Percentiles rank a stretch among this genome's conserved stretches.
Conservation (phyloP, 805 yeast species). For the Wickerhamomyces pijperi region DNA sequence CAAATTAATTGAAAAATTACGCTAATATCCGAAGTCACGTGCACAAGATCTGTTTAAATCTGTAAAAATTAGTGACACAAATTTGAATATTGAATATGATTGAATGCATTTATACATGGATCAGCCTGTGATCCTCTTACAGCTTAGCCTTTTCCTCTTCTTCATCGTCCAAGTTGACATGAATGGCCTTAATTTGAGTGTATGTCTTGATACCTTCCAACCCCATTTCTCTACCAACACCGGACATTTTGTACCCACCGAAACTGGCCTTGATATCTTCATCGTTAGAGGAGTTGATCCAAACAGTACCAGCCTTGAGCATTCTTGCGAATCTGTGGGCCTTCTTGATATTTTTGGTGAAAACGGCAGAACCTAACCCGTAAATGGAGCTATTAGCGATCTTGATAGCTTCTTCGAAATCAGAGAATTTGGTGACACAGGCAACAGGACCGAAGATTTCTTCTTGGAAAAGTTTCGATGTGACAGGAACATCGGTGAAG, state of each 20-base stretch:
- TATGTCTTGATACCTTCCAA: constrained; percentile 60
- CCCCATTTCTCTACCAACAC: constrained; percentile 76
- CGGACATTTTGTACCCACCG: constrained; percentile 74
- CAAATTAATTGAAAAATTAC: too few relatives aligned
- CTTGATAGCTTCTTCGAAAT: constrained; percentile 56
- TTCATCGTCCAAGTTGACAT: constrained; percentile 47
- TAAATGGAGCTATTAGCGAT: constrained; percentile 65
- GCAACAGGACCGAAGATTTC: constrained; percentile 89
- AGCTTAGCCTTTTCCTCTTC: constrained; percentile 5
- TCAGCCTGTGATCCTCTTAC: background rate
- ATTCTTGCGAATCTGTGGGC: constrained; percentile 56
- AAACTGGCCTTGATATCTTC: constrained; percentile 60
- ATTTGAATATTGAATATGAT: too few relatives aligned
- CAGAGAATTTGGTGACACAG: constrained; percentile 48
- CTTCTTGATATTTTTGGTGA: constrained; percentile 52
- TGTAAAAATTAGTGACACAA: too few relatives aligned
- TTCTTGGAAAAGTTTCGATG: constrained; percentile 59
- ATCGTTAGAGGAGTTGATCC: constrained; percentile 61
- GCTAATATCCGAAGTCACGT: too few relatives aligned
- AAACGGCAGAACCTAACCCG: constrained; percentile 77
- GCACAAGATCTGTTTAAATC: too few relatives aligned
- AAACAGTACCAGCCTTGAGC: constrained; percentile 56
- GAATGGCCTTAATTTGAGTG: constrained; percentile 68
- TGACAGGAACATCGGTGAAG: constrained; percentile 56
- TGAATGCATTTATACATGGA: too few relatives aligned